Conservation (phyloP, 441 rosid species). For the Pelargonium citronellum region DNA sequence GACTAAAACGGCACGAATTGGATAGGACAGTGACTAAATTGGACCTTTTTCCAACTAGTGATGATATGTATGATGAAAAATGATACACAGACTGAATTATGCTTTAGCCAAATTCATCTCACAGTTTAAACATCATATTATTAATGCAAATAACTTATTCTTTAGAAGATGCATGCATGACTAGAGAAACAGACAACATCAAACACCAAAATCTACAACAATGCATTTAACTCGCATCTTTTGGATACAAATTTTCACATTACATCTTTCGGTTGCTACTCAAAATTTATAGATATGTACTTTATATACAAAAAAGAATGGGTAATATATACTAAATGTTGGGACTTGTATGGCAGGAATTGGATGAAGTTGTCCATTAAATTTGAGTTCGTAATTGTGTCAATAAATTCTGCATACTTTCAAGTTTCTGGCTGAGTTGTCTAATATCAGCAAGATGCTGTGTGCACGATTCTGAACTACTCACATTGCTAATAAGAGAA, state of each 20-base stretch:
- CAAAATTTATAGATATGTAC: neutral
- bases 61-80: too few species aligned
- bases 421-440: slow-evolving; percentile 59
- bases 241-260: slow-evolving; percentile 2
- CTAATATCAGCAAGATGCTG: slow-evolving; percentile 36
- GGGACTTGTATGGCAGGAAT: neutral
- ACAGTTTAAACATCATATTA: too few species aligned
- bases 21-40: too few species aligned
- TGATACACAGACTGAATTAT: too few species aligned
- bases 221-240: neutral
- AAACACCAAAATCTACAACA: too few species aligned
- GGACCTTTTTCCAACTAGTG: too few species aligned
- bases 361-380: slow-evolving; percentile 20
- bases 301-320: slow-evolving; percentile 1
- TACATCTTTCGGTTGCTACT: neutral
- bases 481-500: slow-evolving; percentile 34
- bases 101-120: too few species aligned
- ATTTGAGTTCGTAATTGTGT: slow-evolving; percentile 54
- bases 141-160: too few species aligned
- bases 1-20: too few species aligned
- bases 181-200: too few species aligned
- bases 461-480: slow-evolving; percentile 34
- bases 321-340: neutral
- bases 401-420: slow-evolving; percentile 56
- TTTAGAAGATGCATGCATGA: too few species aligned